These are phyloP conservation scores for Botrytis pseudocinerea DNA, from an alignment of 2,329 filamentous ascomycete species.

Conservation along the genomic window DNA sequence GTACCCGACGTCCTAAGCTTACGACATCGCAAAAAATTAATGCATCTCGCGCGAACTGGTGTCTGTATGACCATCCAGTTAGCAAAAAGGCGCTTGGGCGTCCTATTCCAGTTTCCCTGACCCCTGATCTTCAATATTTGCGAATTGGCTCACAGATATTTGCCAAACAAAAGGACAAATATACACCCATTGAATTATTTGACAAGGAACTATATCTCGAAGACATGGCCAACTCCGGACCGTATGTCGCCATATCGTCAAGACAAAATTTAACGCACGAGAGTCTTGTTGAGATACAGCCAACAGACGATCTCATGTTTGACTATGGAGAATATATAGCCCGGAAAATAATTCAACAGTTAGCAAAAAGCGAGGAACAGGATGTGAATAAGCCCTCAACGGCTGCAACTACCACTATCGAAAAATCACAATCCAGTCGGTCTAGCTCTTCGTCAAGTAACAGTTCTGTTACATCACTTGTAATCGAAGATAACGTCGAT, in stretches of 20 bases:
- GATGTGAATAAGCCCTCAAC: background rate
- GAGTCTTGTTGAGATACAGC: background rate
- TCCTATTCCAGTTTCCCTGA: slow-evolving; percentile 2
- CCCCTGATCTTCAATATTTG: background rate
- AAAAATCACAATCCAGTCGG: background rate
- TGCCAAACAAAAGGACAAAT: background rate
- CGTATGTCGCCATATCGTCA: background rate
- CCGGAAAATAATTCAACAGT: background rate
- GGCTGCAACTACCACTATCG: background rate
- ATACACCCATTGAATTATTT: background rate
- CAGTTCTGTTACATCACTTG: background rate
- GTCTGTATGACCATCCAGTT: background rate
- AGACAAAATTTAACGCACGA: background rate
- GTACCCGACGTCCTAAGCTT: slow-evolving; percentile 6
- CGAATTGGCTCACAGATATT: slow-evolving; percentile 4
- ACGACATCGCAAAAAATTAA: background rate
- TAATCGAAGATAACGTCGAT: background rate
- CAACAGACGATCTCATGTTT: background rate
- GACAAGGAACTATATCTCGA: background rate
- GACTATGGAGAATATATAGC: slow-evolving; percentile 9
- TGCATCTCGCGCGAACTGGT: background rate
- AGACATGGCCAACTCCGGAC: background rate
- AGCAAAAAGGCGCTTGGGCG: background rate
- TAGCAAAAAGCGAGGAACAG: background rate
- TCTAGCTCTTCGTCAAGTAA: slow-evolving; percentile 2